Evolutionary conservation across 2,329 filamentous ascomycete species (phyloP).

Genomic region (Cladosporium oxysporum): DNA sequence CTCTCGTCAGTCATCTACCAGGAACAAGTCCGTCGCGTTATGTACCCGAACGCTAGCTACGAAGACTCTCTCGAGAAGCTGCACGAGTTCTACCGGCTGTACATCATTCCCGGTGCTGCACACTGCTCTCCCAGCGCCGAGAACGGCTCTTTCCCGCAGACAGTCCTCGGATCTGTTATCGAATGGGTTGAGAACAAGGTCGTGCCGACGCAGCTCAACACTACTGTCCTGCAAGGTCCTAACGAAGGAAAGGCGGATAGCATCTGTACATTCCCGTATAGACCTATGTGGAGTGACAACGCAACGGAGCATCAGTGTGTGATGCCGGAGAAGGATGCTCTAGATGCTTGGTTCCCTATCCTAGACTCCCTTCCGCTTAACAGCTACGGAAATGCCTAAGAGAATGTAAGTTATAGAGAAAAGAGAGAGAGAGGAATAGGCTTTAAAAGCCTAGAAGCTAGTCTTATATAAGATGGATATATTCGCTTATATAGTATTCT

Average conservation of each 20-base stretch:
- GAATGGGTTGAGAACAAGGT: slow-evolving; percentile 26
- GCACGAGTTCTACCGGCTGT: slow-evolving; percentile 56
- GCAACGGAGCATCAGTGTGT: slow-evolving; percentile 12
- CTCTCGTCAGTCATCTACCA: slow-evolving; percentile 57
- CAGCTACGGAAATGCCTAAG: slow-evolving; percentile 26
- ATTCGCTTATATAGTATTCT: too few relatives aligned
- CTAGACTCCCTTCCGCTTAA: slow-evolving; percentile 23
- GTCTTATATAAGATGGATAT: too few relatives aligned
- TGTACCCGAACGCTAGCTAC: slow-evolving; percentile 47
- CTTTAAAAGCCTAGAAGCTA: too few relatives aligned
- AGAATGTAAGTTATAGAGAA: too few relatives aligned
- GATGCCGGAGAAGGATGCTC: slow-evolving; percentile 23
- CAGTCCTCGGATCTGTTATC: slow-evolving; percentile 48
- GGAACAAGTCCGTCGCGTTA: slow-evolving; percentile 53
- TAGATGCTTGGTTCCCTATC: slow-evolving; percentile 25
- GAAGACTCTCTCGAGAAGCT: slow-evolving; percentile 35
- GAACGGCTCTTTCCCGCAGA: slow-evolving; percentile 44
- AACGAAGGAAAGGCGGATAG: slow-evolving; percentile 22
- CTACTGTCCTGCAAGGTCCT: slow-evolving; percentile 24
- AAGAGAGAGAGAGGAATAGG: too few relatives aligned
- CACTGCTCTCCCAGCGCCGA: slow-evolving; percentile 46
- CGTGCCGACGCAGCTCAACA: slow-evolving; percentile 21
- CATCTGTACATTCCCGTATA: slow-evolving; percentile 26
- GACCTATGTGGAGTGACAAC: slow-evolving; percentile 23
- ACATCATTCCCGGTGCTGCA: slow-evolving; percentile 54